Evolutionary conservation across 768 basidiomycete species (phyloP).

Genomic region (Naganishia friedmannii): DNA sequence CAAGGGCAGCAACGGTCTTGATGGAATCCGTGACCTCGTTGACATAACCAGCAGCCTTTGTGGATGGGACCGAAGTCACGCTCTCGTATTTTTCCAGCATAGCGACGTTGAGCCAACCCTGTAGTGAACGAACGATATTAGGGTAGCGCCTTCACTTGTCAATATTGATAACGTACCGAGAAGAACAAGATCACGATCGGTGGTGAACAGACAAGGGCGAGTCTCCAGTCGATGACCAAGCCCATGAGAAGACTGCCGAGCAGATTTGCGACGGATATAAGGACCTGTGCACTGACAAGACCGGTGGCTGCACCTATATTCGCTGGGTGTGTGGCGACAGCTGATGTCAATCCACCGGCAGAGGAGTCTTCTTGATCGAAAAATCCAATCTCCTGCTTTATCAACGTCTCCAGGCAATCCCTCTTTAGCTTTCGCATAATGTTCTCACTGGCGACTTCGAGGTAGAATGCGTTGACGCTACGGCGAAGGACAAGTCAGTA

Average conservation of each 20-base stretch:
- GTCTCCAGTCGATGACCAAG: constrained; percentile 42
- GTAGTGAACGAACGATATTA: background rate
- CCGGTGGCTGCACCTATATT: constrained; percentile 43
- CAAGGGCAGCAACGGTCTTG: constrained; percentile 36
- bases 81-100: constrained; percentile 37
- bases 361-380: constrained; percentile 44
- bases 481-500: background rate
- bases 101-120: constrained; percentile 36
- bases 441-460: constrained; percentile 39
- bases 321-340: constrained; percentile 37
- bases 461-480: constrained; percentile 34
- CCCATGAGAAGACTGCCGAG: constrained; percentile 39
- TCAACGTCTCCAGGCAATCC: constrained; percentile 34
- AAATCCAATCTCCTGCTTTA: constrained; percentile 46
- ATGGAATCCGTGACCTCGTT: constrained; percentile 40
- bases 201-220: constrained; percentile 41
- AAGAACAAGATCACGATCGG: constrained; percentile 31
- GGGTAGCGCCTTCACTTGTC: background rate
- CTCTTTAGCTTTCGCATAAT: constrained; percentile 39
- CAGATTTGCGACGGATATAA: constrained; percentile 38
- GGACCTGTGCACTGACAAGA: constrained; percentile 41
- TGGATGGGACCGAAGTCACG: constrained; percentile 29
- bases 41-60: constrained; percentile 37
- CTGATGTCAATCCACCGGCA: constrained; percentile 45
- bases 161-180: constrained; percentile 6